Conservation (phyloP, 2,329 filamentous ascomycete genomes). For the Cladosporium cucumerinum region DNA sequence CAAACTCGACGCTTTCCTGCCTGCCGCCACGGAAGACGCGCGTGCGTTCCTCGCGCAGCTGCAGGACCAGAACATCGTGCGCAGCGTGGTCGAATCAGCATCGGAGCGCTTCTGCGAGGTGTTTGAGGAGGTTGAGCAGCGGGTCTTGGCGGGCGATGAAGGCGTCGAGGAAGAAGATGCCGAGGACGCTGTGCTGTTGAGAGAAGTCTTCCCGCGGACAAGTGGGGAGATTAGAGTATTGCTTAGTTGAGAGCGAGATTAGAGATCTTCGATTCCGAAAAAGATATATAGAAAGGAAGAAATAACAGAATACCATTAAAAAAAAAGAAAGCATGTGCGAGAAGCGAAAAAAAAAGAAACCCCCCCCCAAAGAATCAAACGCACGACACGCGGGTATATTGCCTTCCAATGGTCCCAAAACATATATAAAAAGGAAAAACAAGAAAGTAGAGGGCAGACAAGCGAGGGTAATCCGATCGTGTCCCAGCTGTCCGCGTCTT, state of each 20-base stretch:
- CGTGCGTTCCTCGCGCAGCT: constrained; percentile 74
- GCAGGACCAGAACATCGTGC: constrained; percentile 67
- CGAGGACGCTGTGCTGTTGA: constrained; percentile 41
- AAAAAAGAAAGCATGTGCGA: neutral
- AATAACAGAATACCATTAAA: neutral
- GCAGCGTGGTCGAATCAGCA: constrained; percentile 76
- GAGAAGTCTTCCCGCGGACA: constrained; percentile 61
- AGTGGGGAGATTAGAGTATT: constrained; percentile 62
- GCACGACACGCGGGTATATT: constrained; percentile 10
- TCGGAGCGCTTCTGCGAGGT: constrained; percentile 80
- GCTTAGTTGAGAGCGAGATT: constrained; percentile 46
- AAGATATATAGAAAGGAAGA: neutral
- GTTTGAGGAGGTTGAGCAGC: constrained; percentile 69
- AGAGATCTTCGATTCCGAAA: neutral
- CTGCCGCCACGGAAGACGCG: constrained; percentile 89
- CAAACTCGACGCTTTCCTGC: constrained; percentile 82
- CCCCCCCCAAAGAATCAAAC: neutral
- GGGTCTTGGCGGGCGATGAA: constrained; percentile 59
- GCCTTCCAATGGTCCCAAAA: neutral
- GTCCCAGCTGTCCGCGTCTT: neutral
- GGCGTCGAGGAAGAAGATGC: constrained; percentile 34
- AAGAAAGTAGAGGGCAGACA: neutral
- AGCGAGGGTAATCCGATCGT: neutral
- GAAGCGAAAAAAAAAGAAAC: neutral
- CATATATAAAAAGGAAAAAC: neutral